These are phyloP conservation scores for Eucalyptus coolabah DNA, from an alignment of 345 rosid genomes.

Conservation along the genomic window DNA sequence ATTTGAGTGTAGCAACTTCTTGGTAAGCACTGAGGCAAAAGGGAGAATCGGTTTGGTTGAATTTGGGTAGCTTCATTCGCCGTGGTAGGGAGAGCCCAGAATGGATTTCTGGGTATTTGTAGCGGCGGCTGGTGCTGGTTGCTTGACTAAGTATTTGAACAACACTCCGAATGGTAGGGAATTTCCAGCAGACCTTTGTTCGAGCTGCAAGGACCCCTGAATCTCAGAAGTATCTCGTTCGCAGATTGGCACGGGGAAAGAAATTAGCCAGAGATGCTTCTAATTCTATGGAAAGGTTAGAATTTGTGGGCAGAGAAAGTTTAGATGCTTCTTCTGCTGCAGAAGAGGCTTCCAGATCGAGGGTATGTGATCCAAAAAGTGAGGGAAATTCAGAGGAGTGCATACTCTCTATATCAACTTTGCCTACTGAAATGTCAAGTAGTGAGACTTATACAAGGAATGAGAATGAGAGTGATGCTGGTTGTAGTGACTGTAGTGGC, in stretches of 20 bases:
- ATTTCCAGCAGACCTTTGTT: conserved; percentile 1
- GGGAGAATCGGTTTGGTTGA: neutral
- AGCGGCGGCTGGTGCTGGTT: conserved; percentile 80
- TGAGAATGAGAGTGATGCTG: neutral
- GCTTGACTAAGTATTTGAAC: conserved; percentile 39
- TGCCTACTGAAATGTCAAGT: conserved; percentile 8
- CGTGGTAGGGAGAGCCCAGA: neutral
- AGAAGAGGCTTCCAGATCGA: conserved; percentile 18
- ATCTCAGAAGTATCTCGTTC: conserved; percentile 1
- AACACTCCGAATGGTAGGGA: conserved; percentile 17
- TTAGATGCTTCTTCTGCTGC: conserved; percentile 14
- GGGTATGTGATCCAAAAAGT: conserved; percentile 4
- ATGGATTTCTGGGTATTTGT: conserved; percentile 78
- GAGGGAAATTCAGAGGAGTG: conserved; percentile 3
- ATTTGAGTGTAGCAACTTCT: neutral
- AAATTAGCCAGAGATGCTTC: conserved; percentile 16
- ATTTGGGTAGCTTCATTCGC: conserved; percentile 4
- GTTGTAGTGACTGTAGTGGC: neutral
- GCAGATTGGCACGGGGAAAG: conserved; percentile 6
- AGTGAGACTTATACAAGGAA: conserved; percentile 2
- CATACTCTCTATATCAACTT: conserved; percentile 6
- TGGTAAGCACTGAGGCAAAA: neutral
- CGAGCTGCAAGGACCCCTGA: conserved; percentile 13
- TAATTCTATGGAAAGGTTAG: neutral
- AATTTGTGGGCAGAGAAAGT: conserved; percentile 1